These are phyloP conservation scores for Zymoseptoria tritici DNA, from an alignment of 2,329 filamentous ascomycete genomes.

Conservation along the genomic window DNA sequence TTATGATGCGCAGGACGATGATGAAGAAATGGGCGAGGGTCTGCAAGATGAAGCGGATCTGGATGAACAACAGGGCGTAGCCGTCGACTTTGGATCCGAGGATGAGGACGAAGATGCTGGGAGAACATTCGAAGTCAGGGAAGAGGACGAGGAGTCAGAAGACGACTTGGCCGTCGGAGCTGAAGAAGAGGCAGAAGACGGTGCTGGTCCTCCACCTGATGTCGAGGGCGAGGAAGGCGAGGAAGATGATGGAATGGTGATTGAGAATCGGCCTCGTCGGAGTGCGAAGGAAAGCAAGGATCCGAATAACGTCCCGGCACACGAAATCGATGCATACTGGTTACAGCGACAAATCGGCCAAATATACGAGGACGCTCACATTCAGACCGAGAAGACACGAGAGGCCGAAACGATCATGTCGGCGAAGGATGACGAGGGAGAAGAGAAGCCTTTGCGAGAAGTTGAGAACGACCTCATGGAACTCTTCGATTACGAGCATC, in stretches of 20 bases:
- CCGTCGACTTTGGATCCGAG: constrained; percentile 91
- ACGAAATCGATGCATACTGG: constrained; percentile 97
- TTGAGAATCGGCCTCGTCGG: constrained; percentile 58
- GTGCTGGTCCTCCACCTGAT: constrained; percentile 39
- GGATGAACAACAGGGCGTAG: constrained; percentile 91
- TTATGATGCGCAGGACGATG: constrained; percentile 92
- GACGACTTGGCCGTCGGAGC: constrained; percentile 47
- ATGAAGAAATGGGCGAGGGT: constrained; percentile 72
- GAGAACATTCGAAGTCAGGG: constrained; percentile 76
- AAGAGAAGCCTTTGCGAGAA: constrained; percentile 79
- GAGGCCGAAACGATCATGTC: constrained; percentile 76
- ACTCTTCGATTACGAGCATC: constrained; percentile 93
- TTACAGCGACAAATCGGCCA: constrained; percentile 84
- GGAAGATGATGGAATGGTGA: constrained; percentile 73
- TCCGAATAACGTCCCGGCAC: constrained; percentile 60
- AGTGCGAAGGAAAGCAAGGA: constrained; percentile 45
- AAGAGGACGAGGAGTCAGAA: constrained; percentile 70
- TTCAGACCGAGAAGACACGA: constrained; percentile 85
- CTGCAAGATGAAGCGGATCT: constrained; percentile 65
- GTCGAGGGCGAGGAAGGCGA: constrained; percentile 45
- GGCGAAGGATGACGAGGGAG: constrained; percentile 62
- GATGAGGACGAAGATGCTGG: constrained; percentile 72
- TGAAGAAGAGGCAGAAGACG: constrained; percentile 34
- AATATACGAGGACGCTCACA: constrained; percentile 84
- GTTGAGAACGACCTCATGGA: constrained; percentile 99